A percentile compares a stretch with the other conserved stretches of the same genome.
Evolutionary conservation across 2,329 filamentous ascomycete species (phyloP).

Genomic region (Fusarium incarnatum): DNA sequence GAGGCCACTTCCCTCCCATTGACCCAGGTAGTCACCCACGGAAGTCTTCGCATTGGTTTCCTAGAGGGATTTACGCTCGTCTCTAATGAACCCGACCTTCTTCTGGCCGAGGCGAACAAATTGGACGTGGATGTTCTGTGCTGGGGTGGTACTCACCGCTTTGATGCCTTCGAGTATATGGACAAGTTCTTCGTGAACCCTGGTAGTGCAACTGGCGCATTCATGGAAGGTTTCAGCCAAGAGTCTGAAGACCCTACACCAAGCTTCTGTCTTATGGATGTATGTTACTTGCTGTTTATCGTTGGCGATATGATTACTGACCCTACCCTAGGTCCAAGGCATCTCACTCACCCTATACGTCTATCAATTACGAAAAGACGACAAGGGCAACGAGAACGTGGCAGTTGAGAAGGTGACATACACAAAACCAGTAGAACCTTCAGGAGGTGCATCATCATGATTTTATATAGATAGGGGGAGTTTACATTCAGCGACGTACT

Average conservation of each 20-base stretch:
- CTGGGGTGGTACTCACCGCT: slow-evolving; percentile 75
- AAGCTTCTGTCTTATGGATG: slow-evolving; percentile 98
- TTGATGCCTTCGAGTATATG: slow-evolving; percentile 79
- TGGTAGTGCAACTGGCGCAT: slow-evolving; percentile 73
- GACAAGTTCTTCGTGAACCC: slow-evolving; percentile 80
- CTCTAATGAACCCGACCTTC: slow-evolving; percentile 73
- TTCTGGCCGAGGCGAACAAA: slow-evolving; percentile 75
- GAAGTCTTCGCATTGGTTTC: slow-evolving; percentile 73
- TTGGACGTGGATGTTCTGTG: slow-evolving; percentile 76
- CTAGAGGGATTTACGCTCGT: slow-evolving; percentile 76
- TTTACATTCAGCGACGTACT: slow-evolving; percentile 38
- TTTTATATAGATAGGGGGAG: slow-evolving; percentile 17
- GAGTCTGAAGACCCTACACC: slow-evolving; percentile 81
- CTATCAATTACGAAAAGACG: slow-evolving; percentile 84
- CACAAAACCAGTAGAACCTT: slow-evolving; percentile 77
- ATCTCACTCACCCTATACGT: slow-evolving; percentile 96
- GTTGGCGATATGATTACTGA: slow-evolving; percentile 33
- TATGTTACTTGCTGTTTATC: slow-evolving; percentile 63
- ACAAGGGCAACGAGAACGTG: slow-evolving; percentile 80
- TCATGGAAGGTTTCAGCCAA: slow-evolving; percentile 67
- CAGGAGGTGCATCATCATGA: slow-evolving; percentile 60
- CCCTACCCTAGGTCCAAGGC: slow-evolving; percentile 79
- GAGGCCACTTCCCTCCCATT: slow-evolving; percentile 74
- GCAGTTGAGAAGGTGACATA: slow-evolving; percentile 89
- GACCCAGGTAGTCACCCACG: slow-evolving; percentile 74